A percentile compares a stretch with the other conserved stretches of the same genome.
Evolutionary conservation across 306 rosid species (phyloP).

Genomic region (Sophora flavescens): DNA sequence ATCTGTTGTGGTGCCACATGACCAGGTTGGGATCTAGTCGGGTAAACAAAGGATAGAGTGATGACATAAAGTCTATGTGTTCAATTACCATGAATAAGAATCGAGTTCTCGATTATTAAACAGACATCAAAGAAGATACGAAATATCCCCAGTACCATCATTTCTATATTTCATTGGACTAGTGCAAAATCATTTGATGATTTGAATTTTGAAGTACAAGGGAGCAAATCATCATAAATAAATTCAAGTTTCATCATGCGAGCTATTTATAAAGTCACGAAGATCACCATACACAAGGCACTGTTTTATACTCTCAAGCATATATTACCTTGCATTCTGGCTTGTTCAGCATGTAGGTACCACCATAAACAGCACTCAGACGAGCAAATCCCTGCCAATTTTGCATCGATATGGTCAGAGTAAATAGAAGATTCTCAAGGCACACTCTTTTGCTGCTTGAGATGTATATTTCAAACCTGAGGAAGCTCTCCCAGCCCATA

Average conservation of each 20-base stretch:
- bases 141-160: neutral
- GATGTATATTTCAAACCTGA: constrained; percentile 51
- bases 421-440: constrained; percentile 1
- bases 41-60: neutral
- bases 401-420: constrained; percentile 13
- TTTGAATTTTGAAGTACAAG: neutral
- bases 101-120: neutral
- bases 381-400: constrained; percentile 70
- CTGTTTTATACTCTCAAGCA: neutral
- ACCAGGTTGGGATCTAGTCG: constrained; percentile 5
- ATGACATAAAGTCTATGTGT: neutral
- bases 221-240: neutral
- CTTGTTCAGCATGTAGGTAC: constrained; percentile 74
- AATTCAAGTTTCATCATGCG: neutral
- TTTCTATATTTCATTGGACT: neutral
- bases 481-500: constrained; percentile 73
- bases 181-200: neutral
- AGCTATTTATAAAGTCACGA: neutral
- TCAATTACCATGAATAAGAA: neutral
- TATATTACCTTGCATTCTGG: constrained; percentile 66
- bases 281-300: neutral
- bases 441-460: neutral
- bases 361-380: constrained; percentile 75
- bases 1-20: constrained; percentile 8
- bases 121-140: neutral